phyloP scores from a whole-genome alignment of 192 early-diverging fungal genomes.

The Entophlyctis luteolus region DNA sequence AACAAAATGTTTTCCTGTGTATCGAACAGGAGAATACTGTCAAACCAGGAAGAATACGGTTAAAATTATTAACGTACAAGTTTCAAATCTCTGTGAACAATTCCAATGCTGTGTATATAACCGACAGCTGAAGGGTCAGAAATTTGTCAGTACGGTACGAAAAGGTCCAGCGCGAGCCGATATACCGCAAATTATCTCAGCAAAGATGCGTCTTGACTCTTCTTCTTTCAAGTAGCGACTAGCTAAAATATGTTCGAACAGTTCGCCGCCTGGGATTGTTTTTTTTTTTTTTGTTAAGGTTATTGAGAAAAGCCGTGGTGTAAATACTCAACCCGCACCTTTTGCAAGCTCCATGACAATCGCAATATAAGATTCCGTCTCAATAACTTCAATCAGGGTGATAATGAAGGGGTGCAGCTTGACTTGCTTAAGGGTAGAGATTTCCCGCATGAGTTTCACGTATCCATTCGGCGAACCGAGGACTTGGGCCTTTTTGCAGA shows the following conservation, averaged over 20 bases:
- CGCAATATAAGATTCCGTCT: conserved; percentile 94
- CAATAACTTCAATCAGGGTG: conserved; percentile 90
- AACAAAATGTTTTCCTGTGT: conserved; percentile 83
- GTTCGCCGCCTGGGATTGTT: conserved; percentile 82
- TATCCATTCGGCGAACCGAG: conserved; percentile 73
- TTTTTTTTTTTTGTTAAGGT: conserved; percentile 46
- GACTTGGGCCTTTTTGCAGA: conserved; percentile 84
- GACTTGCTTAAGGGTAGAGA: conserved; percentile 81
- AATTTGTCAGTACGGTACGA: not conserved
- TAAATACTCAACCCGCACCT: not conserved
- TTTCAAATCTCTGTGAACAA: conserved; percentile 96
- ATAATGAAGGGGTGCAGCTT: conserved; percentile 82
- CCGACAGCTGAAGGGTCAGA: conserved; percentile 62
- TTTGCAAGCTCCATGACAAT: conserved; percentile 83
- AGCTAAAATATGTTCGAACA: conserved; percentile 96
- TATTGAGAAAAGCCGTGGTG: not conserved
- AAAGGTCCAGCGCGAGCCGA: not conserved
- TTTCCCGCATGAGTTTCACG: conserved; percentile 92
- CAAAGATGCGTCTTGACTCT: conserved; percentile 89
- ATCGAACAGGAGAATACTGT: not conserved
- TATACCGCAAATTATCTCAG: conserved; percentile 73
- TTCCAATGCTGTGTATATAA: conserved; percentile 88
- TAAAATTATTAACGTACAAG: conserved; percentile 58
- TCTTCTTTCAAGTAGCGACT: conserved; percentile 88
- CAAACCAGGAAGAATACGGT: not conserved